Conservation (phyloP, 1,139 yeast genomes). For the Pichia sp. region DNA sequence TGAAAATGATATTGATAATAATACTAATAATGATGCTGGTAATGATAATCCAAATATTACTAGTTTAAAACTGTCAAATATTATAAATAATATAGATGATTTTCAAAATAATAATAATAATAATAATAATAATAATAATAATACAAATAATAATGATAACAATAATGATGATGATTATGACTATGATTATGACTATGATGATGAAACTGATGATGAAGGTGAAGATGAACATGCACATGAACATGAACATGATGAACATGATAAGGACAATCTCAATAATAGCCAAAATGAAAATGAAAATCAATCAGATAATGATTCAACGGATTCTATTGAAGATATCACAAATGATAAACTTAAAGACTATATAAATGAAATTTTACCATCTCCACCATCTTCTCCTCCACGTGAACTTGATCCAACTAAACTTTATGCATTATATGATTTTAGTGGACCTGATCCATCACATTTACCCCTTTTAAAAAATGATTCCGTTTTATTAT, state of each 20-base stretch:
- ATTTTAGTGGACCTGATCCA: constrained; percentile 88
- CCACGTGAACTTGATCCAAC: constrained; percentile 81
- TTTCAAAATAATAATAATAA: constrained; percentile 7
- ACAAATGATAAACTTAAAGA: constrained; percentile 21
- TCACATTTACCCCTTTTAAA: constrained; percentile 78
- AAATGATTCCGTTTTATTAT: constrained; percentile 75
- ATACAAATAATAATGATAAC: constrained; percentile 1
- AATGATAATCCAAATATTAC: neutral
- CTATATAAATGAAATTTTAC: constrained; percentile 31
- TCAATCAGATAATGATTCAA: constrained; percentile 14
- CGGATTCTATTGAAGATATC: constrained; percentile 6
- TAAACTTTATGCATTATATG: constrained; percentile 78
- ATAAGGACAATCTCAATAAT: neutral
- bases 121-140: neutral
- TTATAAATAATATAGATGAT: neutral
- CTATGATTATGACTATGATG: constrained; percentile 7
- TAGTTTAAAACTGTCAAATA: neutral
- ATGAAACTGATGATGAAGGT: neutral
- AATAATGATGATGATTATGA: neutral
- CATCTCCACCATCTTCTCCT: constrained; percentile 73
- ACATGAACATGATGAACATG: neutral
- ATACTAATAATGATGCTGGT: neutral
- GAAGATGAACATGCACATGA: neutral
- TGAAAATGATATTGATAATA: neutral
- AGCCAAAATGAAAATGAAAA: neutral